These are phyloP conservation scores for Heritiera fomes DNA, from an alignment of 345 rosid species.

Conservation along the genomic window DNA sequence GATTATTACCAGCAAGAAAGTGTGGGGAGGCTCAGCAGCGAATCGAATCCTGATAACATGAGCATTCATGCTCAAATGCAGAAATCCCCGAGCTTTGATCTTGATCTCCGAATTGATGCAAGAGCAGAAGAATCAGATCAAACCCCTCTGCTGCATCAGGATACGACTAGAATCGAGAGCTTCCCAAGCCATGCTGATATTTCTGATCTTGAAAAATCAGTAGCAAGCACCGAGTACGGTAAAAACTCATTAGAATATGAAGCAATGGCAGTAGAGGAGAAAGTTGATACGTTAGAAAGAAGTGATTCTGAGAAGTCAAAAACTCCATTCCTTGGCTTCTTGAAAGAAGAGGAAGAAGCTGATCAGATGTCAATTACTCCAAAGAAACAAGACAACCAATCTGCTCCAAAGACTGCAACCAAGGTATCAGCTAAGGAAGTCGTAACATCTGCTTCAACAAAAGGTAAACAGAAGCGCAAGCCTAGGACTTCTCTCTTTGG, in stretches of 20 bases:
- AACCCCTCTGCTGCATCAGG: slow-evolving; percentile 47
- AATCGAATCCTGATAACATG: slow-evolving; percentile 33
- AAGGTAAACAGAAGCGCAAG: too few species aligned
- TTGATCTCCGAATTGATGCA: slow-evolving; percentile 40
- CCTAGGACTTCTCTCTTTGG: too few species aligned
- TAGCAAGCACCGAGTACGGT: not conserved
- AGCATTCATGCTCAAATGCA: slow-evolving; percentile 32
- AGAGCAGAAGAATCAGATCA: slow-evolving; percentile 46
- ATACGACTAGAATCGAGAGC: slow-evolving; percentile 29
- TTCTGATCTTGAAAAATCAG: not conserved
- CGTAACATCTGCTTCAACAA: too few species aligned
- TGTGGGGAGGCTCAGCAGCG: slow-evolving; percentile 37
- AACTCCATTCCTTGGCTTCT: slow-evolving; percentile 38
- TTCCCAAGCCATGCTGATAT: slow-evolving; percentile 25
- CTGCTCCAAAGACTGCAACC: slow-evolving; percentile 27
- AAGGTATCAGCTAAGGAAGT: slow-evolving; percentile 19
- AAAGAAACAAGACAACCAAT: slow-evolving; percentile 33
- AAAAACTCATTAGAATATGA: slow-evolving; percentile 15
- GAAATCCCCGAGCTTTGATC: slow-evolving; percentile 57
- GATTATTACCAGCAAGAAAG: slow-evolving; percentile 25
- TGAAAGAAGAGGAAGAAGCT: slow-evolving; percentile 38
- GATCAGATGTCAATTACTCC: slow-evolving; percentile 17
- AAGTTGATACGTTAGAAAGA: slow-evolving; percentile 47
- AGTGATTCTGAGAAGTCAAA: slow-evolving; percentile 47
- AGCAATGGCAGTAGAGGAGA: slow-evolving; percentile 41